Percentiles rank a stretch among this genome's conserved stretches.
These are phyloP conservation scores for Yamadazyma laniorum DNA, from an alignment of 805 yeast species.

Conservation along the genomic window DNA sequence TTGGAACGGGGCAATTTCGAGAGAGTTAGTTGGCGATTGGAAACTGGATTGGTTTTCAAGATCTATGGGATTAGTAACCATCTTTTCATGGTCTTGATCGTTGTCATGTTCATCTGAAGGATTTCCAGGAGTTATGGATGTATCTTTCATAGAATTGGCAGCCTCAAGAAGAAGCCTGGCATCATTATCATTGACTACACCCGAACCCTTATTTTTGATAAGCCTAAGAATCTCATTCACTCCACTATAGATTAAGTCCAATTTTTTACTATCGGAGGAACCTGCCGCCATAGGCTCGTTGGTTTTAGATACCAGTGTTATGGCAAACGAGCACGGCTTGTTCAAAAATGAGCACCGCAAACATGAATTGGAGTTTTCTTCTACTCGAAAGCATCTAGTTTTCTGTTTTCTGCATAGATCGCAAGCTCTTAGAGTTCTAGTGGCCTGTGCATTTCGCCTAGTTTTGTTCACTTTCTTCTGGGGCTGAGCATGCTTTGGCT, in stretches of 20 bases:
- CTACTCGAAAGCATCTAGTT: conserved; percentile 60
- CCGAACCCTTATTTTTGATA: conserved; percentile 16
- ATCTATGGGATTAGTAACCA: conserved; percentile 21
- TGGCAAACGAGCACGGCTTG: conserved; percentile 51
- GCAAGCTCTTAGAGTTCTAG: conserved; percentile 54
- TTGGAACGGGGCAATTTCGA: conserved; percentile 45
- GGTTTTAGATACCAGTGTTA: not conserved
- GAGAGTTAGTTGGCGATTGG: conserved; percentile 33
- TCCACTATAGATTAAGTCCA: conserved; percentile 27
- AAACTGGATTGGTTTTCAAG: conserved; percentile 20
- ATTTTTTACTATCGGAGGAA: conserved; percentile 2
- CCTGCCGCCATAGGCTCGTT: conserved; percentile 1
- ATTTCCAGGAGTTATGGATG: conserved; percentile 4
- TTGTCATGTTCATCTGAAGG: not conserved
- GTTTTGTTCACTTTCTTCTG: conserved; percentile 7
- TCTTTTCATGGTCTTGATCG: conserved; percentile 2
- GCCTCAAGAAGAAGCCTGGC: conserved; percentile 26
- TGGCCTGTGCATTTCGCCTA: conserved; percentile 25
- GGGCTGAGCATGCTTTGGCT: no score
- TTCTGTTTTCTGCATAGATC: conserved; percentile 54
- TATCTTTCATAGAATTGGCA: conserved; percentile 24
- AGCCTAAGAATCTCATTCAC: conserved; percentile 32
- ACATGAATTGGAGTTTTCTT: conserved; percentile 47
- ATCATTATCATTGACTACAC: conserved; percentile 15
- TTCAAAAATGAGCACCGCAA: conserved; percentile 56